These are phyloP conservation scores for Mrakia blollopis DNA, from an alignment of 768 basidiomycete genomes.

Conservation along the genomic window DNA sequence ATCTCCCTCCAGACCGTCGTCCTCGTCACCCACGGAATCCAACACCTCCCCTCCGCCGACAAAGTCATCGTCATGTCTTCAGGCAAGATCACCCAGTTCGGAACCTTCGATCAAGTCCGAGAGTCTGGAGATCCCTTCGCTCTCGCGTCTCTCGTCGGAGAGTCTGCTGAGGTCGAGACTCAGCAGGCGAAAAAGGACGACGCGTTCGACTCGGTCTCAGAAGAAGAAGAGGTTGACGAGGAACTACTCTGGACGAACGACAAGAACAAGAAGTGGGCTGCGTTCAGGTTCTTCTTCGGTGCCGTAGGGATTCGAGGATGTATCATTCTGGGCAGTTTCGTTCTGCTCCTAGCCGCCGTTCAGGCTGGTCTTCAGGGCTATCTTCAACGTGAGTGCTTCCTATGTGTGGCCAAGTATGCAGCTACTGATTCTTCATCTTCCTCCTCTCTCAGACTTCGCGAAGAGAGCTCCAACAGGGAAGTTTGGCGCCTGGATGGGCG, in stretches of 20 bases:
- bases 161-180: neutral
- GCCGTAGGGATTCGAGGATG: neutral
- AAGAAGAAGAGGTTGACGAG: conserved; percentile 6
- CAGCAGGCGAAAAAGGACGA: neutral
- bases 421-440: neutral
- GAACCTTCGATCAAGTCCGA: conserved; percentile 30
- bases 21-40: conserved; percentile 36
- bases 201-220: neutral
- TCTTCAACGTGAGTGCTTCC: neutral
- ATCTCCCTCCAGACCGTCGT: too few relatives aligned
- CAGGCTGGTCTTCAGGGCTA: neutral
- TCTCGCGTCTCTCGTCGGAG: neutral
- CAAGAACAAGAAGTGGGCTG: neutral
- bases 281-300: conserved; percentile 11
- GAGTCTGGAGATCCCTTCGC: neutral
- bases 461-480: neutral
- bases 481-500: neutral
- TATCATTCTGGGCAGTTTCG: neutral
- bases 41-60: conserved; percentile 33
- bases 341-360: neutral
- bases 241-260: neutral
- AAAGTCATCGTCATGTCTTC: conserved; percentile 33
- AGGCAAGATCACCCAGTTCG: conserved; percentile 32
- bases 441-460: neutral
- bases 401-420: neutral